phyloP scores from a whole-genome alignment of 2,329 filamentous ascomycete species.

The Chlorencoelia australis region DNA sequence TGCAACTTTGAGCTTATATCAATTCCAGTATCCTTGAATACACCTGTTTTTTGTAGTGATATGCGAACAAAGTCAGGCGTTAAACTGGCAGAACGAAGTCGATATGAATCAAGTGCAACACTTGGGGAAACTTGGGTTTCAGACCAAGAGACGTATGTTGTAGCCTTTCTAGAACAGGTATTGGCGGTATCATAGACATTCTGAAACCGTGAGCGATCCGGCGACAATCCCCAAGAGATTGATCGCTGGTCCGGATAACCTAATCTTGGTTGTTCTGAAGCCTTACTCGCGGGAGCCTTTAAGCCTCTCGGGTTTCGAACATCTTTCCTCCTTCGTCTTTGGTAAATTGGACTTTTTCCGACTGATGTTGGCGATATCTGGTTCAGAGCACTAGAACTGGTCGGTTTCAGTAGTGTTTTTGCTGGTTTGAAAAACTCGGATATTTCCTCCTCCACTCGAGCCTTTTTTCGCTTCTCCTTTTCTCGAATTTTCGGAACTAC shows the following conservation, averaged over 20 bases:
- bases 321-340: neutral
- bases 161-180: constrained; percentile 9
- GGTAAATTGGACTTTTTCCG: constrained; percentile 1
- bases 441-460: constrained; percentile 19
- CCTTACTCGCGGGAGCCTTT: too few relatives aligned
- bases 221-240: too few relatives aligned
- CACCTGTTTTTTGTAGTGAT: constrained; percentile 19
- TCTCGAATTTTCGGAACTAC: constrained; percentile 17
- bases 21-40: constrained; percentile 22
- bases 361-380: constrained; percentile 1
- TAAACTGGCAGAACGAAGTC: constrained; percentile 8
- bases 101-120: neutral
- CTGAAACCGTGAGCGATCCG: too few relatives aligned
- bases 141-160: constrained; percentile 21
- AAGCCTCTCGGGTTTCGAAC: too few relatives aligned
- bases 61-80: constrained; percentile 18
- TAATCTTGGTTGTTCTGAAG: too few relatives aligned
- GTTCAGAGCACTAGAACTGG: constrained; percentile 3
- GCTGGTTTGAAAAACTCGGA: constrained; percentile 22
- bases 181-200: constrained; percentile 5
- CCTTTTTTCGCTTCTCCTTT: constrained; percentile 16
- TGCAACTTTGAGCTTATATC: neutral
- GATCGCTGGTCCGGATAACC: too few relatives aligned
- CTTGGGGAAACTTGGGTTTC: constrained; percentile 17
- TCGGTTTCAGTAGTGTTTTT: constrained; percentile 11